phyloP scores from a whole-genome alignment of 1,139 yeast species.

The Meyerozyma smithsonii region DNA sequence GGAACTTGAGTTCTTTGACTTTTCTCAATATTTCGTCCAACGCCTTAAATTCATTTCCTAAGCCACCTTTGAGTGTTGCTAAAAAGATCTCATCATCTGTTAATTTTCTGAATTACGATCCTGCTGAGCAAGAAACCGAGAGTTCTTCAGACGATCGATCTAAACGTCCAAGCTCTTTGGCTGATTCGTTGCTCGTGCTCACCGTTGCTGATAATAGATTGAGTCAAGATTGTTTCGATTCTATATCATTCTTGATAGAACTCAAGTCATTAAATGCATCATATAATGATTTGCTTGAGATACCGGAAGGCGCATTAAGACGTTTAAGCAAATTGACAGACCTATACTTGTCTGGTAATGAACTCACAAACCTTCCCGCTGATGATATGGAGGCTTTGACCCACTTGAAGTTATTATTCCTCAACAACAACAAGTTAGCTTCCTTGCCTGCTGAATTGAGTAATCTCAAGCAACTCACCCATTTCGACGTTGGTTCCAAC shows the following conservation, averaged over 20 bases:
- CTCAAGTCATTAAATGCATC: slow-evolving; percentile 69
- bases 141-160: slow-evolving; percentile 5
- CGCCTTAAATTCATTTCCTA: slow-evolving; percentile 62
- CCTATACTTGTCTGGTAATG: slow-evolving; percentile 82
- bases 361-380: slow-evolving; percentile 71
- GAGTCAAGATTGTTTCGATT: slow-evolving; percentile 71
- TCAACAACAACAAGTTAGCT: slow-evolving; percentile 82
- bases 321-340: slow-evolving; percentile 56
- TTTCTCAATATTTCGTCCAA: slow-evolving; percentile 78
- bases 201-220: slow-evolving; percentile 81
- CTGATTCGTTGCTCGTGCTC: slow-evolving; percentile 52
- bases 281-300: slow-evolving; percentile 78
- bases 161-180: slow-evolving; percentile 27
- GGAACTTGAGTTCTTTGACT: slow-evolving; percentile 57
- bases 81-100: slow-evolving; percentile 33
- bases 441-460: slow-evolving; percentile 88
- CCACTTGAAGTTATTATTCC: slow-evolving; percentile 55
- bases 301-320: slow-evolving; percentile 68
- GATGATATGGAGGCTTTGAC: slow-evolving; percentile 71
- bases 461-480: slow-evolving; percentile 56
- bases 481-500: slow-evolving; percentile 89
- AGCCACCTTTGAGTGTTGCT: slow-evolving; percentile 41
- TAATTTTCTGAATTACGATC: slow-evolving; percentile 15
- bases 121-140: slow-evolving; percentile 3
- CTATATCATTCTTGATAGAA: slow-evolving; percentile 55